These are phyloP conservation scores for Annona cherimola DNA, from an alignment of 164 flowering plant genomes.

Conservation along the genomic window DNA sequence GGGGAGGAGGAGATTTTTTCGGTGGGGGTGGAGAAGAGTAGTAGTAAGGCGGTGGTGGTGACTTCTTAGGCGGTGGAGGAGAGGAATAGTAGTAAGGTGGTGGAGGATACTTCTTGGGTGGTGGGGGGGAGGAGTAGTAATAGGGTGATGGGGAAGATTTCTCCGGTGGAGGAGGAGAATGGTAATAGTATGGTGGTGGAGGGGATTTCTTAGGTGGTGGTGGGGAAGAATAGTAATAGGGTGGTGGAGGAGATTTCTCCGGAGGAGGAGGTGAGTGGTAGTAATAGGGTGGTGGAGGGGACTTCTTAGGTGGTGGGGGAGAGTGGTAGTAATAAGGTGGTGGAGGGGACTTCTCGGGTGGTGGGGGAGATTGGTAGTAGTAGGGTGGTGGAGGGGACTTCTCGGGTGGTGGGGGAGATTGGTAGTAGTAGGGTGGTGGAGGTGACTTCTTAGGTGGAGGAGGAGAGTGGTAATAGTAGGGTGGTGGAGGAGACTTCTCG, in stretches of 20 bases:
- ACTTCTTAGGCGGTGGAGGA: conserved; percentile 11
- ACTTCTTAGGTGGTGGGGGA: neutral
- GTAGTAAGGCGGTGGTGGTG: conserved; percentile 38
- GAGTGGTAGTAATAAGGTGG: neutral
- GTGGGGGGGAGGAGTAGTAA: conserved; percentile 26
- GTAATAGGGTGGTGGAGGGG: neutral
- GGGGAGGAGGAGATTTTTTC: conserved; percentile 36
- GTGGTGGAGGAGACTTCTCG: neutral
- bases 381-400: conserved; percentile 3
- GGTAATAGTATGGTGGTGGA: neutral
- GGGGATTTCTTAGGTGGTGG: neutral
- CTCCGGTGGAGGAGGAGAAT: neutral
- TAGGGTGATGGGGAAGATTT: neutral
- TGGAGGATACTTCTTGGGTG: conserved; percentile 23
- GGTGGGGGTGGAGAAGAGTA: conserved; percentile 33
- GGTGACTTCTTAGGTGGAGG: conserved; percentile 1
- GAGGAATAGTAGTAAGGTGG: conserved; percentile 13
- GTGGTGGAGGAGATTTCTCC: conserved; percentile 2
- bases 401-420: conserved; percentile 7
- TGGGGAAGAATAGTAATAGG: neutral
- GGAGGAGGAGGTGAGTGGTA: conserved; percentile 4
- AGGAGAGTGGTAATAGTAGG: neutral
- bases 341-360: conserved; percentile 10
- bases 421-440: conserved; percentile 1
- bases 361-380: conserved; percentile 10